Evolutionary conservation across 2,329 filamentous ascomycete genomes (phyloP).

Genomic region (Bipolaris cookei): DNA sequence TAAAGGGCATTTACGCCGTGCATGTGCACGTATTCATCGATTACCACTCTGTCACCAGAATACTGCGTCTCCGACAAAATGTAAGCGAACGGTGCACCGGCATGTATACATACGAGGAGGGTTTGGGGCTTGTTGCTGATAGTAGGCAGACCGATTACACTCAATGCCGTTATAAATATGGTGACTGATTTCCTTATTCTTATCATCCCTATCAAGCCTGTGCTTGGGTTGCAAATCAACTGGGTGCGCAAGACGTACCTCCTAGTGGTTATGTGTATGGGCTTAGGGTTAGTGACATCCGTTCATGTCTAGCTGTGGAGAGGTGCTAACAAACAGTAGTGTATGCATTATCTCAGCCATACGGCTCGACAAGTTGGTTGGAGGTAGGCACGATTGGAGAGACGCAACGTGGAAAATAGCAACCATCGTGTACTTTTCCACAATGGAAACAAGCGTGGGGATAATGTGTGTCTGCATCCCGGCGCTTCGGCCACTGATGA

Average conservation of each 20-base stretch:
- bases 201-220: background rate
- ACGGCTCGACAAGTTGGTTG: background rate
- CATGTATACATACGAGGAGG: background rate
- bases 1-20: background rate
- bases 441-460: background rate
- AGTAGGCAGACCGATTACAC: background rate
- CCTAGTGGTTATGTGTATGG: background rate
- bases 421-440: background rate
- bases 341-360: background rate
- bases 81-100: background rate
- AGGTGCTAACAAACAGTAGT: background rate
- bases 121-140: background rate
- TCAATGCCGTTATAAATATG: background rate
- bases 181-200: background rate
- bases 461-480: constrained; percentile 2
- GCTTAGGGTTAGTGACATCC: background rate
- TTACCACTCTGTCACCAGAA: background rate
- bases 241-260: background rate
- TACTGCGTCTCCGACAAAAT: background rate
- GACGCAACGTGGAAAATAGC: background rate
- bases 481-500: background rate
- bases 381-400: background rate
- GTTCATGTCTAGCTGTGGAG: background rate
- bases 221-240: background rate
- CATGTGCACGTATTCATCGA: background rate